Evolutionary conservation across 2,329 filamentous ascomycete species (phyloP), one percentile per base, ranked within the genome.

Genomic region (Aureobasidium subglaciale): DNA sequence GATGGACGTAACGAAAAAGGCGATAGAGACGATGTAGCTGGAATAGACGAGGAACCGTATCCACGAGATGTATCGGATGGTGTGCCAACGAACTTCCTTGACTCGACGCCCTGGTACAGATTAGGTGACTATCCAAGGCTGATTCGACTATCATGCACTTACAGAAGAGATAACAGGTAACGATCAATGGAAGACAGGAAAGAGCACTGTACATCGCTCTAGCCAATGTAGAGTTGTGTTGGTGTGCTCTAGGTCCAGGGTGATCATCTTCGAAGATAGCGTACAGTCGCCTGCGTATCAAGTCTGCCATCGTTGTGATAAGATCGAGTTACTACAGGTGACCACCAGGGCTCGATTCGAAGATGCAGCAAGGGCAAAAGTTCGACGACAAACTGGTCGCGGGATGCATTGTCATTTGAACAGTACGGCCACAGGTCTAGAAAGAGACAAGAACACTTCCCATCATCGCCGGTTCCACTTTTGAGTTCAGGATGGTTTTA

Each of bases 21-120:
- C 57, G 37, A 72, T 66, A 18, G 68, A 67, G 22, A 68, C 55
- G 15, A 68, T 29, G 59, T 71, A 72, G 2, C 71, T 65, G 4
- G 65, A 24, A 16, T 68, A 60, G 25, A 73, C 64, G 8, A 74
- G 58, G 2, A 66, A 24, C 2, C 68, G 66, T 22, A 69, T 67
- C n/a, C 63, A 62, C 22, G 62, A 65, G 35, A 69, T 56, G n/a
- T 57, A 18, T 15, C 52, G 56, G 20, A 66, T 54, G 32, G 61
- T 59, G 5, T 59, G 54, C 15, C 30, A 43, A 20, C 48, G 45
- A 5, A 57, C 34, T 18, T 55, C 46, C 15, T 40, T 37, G n/a
- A 56, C 30, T 18, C 58, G 58, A n/a, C 52, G 57, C 16, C 56
- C 58, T 59, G 7, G 15, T 42, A 8, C 2, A 4, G 25, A 43